These are phyloP conservation scores for Bipolaris cookei DNA, from an alignment of 2,329 filamentous ascomycete genomes.

Conservation along the genomic window DNA sequence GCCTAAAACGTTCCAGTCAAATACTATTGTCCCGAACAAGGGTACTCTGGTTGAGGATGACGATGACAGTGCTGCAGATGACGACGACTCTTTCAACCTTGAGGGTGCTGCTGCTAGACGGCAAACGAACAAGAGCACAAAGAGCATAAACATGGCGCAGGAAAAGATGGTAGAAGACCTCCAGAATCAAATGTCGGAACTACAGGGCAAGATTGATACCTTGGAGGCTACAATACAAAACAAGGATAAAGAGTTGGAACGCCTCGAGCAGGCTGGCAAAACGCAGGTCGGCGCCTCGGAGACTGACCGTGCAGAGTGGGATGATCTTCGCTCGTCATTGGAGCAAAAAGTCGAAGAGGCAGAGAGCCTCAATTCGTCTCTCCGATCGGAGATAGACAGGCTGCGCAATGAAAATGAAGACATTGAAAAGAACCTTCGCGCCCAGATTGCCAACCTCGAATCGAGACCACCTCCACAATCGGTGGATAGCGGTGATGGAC, in stretches of 20 bases:
- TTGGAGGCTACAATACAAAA: slow-evolving; percentile 72
- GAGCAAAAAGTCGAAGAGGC: slow-evolving; percentile 77
- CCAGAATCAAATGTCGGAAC: slow-evolving; percentile 74
- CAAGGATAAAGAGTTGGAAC: slow-evolving; percentile 73
- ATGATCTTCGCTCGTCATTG: slow-evolving; percentile 68
- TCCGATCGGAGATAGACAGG: slow-evolving; percentile 79
- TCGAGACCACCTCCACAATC: slow-evolving; percentile 32
- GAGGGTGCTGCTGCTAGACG: slow-evolving; percentile 54
- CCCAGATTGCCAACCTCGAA: slow-evolving; percentile 64
- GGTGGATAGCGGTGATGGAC: slow-evolving; percentile 30
- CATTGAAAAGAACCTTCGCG: slow-evolving; percentile 67
- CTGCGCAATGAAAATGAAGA: slow-evolving; percentile 71
- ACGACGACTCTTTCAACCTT: slow-evolving; percentile 67
- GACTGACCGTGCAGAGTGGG: slow-evolving; percentile 73
- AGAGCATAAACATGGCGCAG: slow-evolving; percentile 43
- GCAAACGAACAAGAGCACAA: slow-evolving; percentile 54
- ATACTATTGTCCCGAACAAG: slow-evolving; percentile 96
- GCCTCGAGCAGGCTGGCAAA: slow-evolving; percentile 65
- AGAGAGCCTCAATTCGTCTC: slow-evolving; percentile 75
- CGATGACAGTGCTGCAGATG: slow-evolving; percentile 60
- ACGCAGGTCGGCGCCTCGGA: slow-evolving; percentile 58
- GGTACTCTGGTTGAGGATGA: slow-evolving; percentile 97
- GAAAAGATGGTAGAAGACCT: slow-evolving; percentile 71
- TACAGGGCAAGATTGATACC: slow-evolving; percentile 74
- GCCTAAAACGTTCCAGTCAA: slow-evolving; percentile 90